Percentiles rank a stretch among this genome's conserved stretches.
phyloP scores from a whole-genome alignment of 23 red algal species.

The Porphyridium purpureum region DNA sequence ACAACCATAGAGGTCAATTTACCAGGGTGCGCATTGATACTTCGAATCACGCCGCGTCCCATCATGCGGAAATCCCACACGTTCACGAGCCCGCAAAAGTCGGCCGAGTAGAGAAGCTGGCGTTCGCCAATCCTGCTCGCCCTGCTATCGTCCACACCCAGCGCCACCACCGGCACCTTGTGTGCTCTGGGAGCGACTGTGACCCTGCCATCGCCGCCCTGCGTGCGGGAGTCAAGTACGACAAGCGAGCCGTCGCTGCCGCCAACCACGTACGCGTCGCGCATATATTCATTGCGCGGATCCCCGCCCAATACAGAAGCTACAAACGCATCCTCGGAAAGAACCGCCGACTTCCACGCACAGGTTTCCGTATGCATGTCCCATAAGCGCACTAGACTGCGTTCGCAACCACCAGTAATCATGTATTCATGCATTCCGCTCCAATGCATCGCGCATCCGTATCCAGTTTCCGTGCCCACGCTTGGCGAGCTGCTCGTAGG shows the following conservation, averaged over 20 bases:
- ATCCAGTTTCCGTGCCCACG: too few relatives aligned
- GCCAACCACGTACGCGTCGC: background rate
- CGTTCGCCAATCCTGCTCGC: slow-evolving; percentile 5
- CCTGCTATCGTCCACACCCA: slow-evolving; percentile 8
- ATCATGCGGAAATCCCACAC: slow-evolving; percentile 6
- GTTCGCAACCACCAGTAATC: too few relatives aligned
- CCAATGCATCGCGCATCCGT: too few relatives aligned
- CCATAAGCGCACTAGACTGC: too few relatives aligned
- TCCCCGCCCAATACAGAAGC: too few relatives aligned
- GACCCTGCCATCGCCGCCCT: background rate
- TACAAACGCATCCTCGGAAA: too few relatives aligned
- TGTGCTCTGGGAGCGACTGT: background rate
- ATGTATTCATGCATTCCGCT: too few relatives aligned
- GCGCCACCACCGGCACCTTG: background rate
- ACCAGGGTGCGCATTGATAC: slow-evolving; percentile 22
- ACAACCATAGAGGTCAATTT: slow-evolving; percentile 36
- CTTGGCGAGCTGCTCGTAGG: too few relatives aligned
- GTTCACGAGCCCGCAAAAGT: background rate
- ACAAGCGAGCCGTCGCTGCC: background rate
- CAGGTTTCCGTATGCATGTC: too few relatives aligned
- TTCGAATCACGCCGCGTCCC: background rate
- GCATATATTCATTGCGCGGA: too few relatives aligned
- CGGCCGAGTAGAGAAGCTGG: background rate
- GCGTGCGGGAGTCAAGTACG: slow-evolving; percentile 23
- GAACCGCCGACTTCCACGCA: too few relatives aligned